phyloP scores from a whole-genome alignment of 1,284 basidiomycete species.

The Golubevia sp. region DNA sequence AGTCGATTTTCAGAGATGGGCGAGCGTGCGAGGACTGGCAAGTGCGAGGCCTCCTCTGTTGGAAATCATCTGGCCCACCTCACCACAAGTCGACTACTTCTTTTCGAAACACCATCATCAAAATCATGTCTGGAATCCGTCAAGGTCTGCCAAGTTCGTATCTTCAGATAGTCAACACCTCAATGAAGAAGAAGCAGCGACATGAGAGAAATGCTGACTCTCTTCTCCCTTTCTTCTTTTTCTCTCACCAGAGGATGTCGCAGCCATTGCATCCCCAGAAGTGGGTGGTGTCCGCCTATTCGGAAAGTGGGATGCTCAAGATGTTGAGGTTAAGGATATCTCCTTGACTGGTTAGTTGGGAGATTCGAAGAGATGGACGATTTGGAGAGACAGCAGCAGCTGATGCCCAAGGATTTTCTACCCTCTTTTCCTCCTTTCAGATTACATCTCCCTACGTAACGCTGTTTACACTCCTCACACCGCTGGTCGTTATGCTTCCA shows the following conservation, averaged over 20 bases:
- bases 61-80: too few species aligned
- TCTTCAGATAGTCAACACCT: too few species aligned
- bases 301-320: conserved; percentile 63
- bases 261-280: conserved; percentile 47
- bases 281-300: conserved; percentile 56
- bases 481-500: conserved; percentile 98
- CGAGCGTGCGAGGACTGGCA: too few species aligned
- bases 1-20: too few species aligned
- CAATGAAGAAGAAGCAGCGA: too few species aligned
- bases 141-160: too few species aligned
- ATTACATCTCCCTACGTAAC: conserved; percentile 99
- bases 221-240: conserved; percentile 4
- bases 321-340: conserved; percentile 98
- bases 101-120: too few species aligned
- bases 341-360: conserved; percentile 38
- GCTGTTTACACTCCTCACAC: conserved; percentile 95
- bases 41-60: too few species aligned
- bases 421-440: conserved; percentile 73
- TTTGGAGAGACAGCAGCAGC: background rate
- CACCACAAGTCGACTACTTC: too few species aligned
- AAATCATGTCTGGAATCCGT: too few species aligned
- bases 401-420: too few species aligned
- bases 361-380: background rate
- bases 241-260: conserved; percentile 49
- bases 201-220: too few species aligned